phyloP scores from a whole-genome alignment of 1,284 basidiomycete species.

The Coniophora puteana region DNA sequence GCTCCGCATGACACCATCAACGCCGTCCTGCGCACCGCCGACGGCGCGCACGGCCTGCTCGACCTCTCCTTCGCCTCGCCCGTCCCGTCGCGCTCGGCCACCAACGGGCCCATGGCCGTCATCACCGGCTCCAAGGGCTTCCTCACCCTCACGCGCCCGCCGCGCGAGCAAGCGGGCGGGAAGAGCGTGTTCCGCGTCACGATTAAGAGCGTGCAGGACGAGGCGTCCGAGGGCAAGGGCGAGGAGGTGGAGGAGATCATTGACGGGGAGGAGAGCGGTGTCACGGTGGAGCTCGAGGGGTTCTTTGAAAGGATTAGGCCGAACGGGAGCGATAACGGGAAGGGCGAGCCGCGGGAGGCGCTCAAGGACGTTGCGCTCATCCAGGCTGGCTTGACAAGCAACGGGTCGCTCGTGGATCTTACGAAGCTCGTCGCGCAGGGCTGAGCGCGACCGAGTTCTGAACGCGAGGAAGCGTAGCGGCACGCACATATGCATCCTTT shows the following conservation, averaged over 20 bases:
- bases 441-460: too few species aligned
- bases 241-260: constrained; percentile 48
- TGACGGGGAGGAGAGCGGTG: constrained; percentile 46
- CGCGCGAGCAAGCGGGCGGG: constrained; percentile 13
- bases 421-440: constrained; percentile 30
- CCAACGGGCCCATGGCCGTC: constrained; percentile 38
- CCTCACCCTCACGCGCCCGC: constrained; percentile 41
- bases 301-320: constrained; percentile 53
- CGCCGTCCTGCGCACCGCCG: constrained; percentile 45
- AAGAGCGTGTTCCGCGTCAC: constrained; percentile 29
- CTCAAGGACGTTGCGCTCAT: constrained; percentile 75
- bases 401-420: constrained; percentile 60
- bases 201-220: constrained; percentile 39
- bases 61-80: constrained; percentile 59
- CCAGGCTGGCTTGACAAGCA: constrained; percentile 70
- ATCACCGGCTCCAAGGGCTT: constrained; percentile 63
- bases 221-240: constrained; percentile 38
- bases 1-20: constrained; percentile 75
- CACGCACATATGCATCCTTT: too few species aligned
- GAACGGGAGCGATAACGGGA: constrained; percentile 38
- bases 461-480: too few species aligned
- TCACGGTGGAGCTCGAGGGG: constrained; percentile 54
- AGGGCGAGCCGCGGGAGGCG: constrained; percentile 54
- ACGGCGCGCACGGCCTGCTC: constrained; percentile 54
- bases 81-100: constrained; percentile 35